Percentiles rank a stretch among this genome's conserved stretches.
Conservation (phyloP, 352 stramenopile genomes). For the Pythium periplocum region DNA sequence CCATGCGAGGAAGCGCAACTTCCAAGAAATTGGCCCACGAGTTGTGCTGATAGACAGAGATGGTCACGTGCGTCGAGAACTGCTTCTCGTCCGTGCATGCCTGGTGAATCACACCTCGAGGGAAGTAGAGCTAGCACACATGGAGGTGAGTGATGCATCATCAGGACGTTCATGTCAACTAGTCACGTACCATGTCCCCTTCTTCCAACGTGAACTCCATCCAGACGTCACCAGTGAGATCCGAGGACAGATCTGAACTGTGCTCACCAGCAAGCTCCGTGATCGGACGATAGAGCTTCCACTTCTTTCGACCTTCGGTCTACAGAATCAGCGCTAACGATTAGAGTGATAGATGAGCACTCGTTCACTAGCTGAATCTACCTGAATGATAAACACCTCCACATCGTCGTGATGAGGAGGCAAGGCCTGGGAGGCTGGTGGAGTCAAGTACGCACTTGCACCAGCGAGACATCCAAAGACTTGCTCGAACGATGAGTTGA, state of each 20-base stretch:
- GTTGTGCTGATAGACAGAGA: conserved; percentile 87
- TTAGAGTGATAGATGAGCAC: background rate
- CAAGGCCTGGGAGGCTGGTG: conserved; percentile 72
- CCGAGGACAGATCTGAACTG: conserved; percentile 58
- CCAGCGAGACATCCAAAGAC: conserved; percentile 73
- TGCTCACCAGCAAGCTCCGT: conserved; percentile 72
- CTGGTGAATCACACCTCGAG: conserved; percentile 75
- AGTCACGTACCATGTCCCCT: conserved; percentile 50
- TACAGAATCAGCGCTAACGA: conserved; percentile 14
- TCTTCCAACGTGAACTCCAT: conserved; percentile 82
- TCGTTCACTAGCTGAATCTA: background rate
- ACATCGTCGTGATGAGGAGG: conserved; percentile 83
- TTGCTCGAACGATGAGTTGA: conserved; percentile 80
- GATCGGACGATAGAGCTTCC: conserved; percentile 80
- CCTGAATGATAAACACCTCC: conserved; percentile 79
- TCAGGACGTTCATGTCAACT: background rate
- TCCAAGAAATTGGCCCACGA: conserved; percentile 87
- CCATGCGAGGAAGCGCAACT: conserved; percentile 63
- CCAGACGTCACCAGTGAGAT: conserved; percentile 70
- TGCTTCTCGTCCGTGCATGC: conserved; percentile 64
- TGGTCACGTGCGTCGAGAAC: conserved; percentile 85
- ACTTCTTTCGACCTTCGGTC: conserved; percentile 84
- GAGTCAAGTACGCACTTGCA: conserved; percentile 77
- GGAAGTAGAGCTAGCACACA: conserved; percentile 65
- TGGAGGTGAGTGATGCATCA: background rate